These are phyloP conservation scores for Cryphonectria parasitica DNA, from an alignment of 2,329 filamentous ascomycete genomes.

Conservation along the genomic window DNA sequence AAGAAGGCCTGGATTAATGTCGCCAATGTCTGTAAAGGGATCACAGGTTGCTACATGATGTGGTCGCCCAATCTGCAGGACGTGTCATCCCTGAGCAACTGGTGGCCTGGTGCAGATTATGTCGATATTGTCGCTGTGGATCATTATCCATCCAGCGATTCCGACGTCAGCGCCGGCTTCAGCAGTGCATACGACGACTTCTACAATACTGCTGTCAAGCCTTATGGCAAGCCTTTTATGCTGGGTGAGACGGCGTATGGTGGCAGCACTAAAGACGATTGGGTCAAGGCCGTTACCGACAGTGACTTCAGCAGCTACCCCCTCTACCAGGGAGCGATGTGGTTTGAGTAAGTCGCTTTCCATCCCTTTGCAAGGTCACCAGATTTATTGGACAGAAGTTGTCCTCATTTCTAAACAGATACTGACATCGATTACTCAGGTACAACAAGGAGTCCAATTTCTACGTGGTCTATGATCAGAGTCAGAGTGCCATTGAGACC, in stretches of 20 bases:
- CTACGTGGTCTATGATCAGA: slow-evolving; percentile 24
- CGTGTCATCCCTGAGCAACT: slow-evolving; percentile 28
- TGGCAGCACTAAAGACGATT: slow-evolving; percentile 21
- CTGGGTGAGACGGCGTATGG: slow-evolving; percentile 27
- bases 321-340: slow-evolving; percentile 28
- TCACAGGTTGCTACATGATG: slow-evolving; percentile 28
- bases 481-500: slow-evolving; percentile 14
- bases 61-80: slow-evolving; percentile 31
- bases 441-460: slow-evolving; percentile 25
- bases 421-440: background rate
- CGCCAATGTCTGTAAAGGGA: slow-evolving; percentile 25
- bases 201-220: slow-evolving; percentile 22
- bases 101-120: slow-evolving; percentile 30
- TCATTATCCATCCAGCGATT: slow-evolving; percentile 23
- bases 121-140: slow-evolving; percentile 32
- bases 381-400: background rate
- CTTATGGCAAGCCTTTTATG: slow-evolving; percentile 26
- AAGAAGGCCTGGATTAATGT: slow-evolving; percentile 29
- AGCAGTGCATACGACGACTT: slow-evolving; percentile 19
- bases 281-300: slow-evolving; percentile 23
- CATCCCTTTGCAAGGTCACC: background rate
- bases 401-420: background rate
- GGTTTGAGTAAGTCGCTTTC: slow-evolving; percentile 25
- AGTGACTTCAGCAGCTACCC: slow-evolving; percentile 23
- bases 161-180: slow-evolving; percentile 13